Base-by-base conservation (phyloP, 1,139 yeast genomes). In the Nakaseomyces sp. region DNA sequence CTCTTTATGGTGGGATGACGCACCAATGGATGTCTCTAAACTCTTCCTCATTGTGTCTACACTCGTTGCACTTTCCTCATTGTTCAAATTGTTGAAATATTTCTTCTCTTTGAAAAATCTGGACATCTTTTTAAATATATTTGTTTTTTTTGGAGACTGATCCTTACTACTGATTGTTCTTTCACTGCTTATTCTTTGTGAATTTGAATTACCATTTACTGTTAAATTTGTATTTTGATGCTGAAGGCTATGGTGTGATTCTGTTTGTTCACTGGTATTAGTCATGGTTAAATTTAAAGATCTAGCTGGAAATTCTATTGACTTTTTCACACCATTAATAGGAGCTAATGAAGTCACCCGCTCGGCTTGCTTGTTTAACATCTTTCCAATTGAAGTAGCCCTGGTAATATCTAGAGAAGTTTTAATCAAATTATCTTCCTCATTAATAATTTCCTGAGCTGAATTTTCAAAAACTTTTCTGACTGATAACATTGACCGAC, bases 401-500 rank as follows among this genome's bases (percentile, higher is more conserved):
- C 45, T 49, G 3, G 51, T 41, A 4, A 46, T 37, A 17, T 50
- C 54, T 9, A 47, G 16, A 2, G 51, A 42, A 3, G 47, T 28
- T 17, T 37, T 39, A 6, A 48, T 30, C 3, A 49, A 25, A 3
- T 38, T 44, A n/a, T 45, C 49, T 9, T 46, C 48, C 5, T 25
- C 20, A 17, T n/a, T 41, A 5, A 37, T 20, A n/a, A 35, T 18
- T 12, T 35, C 47, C 7, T 24, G 32, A 10, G 40, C 28, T 4
- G 50, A 24, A 13, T 42, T 40, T 15, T 59, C 63, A 37, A 61
- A 55, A 5, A 55, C 63, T 37, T 54, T 58, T 43, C 54, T 44
- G 49, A 55, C 56, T 51, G 66, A 61, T 30, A 70, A 46, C 36
- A 80, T 79, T 42, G 79, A 74, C 46, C 75, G 66, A 24, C 81